Percentiles rank a stretch among this genome's conserved stretches.
Evolutionary conservation across 169 alveolate species (phyloP).

Genomic region (Plasmodium chabaudi): DNA sequence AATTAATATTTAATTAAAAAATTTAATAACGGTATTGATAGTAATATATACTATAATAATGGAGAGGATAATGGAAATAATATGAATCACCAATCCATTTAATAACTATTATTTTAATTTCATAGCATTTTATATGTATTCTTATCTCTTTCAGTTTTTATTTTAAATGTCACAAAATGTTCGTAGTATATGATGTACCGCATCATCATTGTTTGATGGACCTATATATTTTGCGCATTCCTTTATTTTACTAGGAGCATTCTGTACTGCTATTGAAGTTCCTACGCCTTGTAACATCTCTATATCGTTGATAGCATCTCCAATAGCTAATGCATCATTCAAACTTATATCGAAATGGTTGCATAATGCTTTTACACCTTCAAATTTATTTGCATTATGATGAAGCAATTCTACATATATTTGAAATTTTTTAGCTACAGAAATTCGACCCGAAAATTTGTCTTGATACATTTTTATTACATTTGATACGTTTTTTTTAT

Average conservation of each 20-base stretch:
- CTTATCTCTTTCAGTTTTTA: no score
- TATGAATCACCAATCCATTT: no score
- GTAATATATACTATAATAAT: no score
- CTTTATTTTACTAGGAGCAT: slow-evolving; percentile 83
- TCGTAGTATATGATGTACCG: no score
- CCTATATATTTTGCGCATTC: slow-evolving; percentile 73
- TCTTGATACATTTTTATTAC: slow-evolving; percentile 75
- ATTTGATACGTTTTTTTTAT: slow-evolving; percentile 66
- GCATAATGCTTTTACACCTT: slow-evolving; percentile 67
- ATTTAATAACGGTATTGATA: no score
- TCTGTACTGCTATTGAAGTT: slow-evolving; percentile 81
- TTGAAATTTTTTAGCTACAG: slow-evolving; percentile 80
- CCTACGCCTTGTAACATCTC: slow-evolving; percentile 81
- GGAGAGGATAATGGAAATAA: no score
- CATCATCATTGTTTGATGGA: no score
- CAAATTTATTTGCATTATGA: slow-evolving; percentile 80
- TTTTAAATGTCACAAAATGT: no score
- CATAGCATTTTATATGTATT: no score
- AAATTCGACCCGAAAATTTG: slow-evolving; percentile 74
- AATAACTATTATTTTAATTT: no score
- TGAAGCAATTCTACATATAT: slow-evolving; percentile 80
- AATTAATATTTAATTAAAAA: no score
- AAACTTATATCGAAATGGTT: slow-evolving; percentile 73
- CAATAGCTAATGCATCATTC: slow-evolving; percentile 82
- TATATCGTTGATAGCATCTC: slow-evolving; percentile 88